Evolutionary conservation across 371 early-diverging fungal genomes (phyloP), one percentile per base, ranked within the genome.

Genomic region (Apophysomyces ossiformis): DNA sequence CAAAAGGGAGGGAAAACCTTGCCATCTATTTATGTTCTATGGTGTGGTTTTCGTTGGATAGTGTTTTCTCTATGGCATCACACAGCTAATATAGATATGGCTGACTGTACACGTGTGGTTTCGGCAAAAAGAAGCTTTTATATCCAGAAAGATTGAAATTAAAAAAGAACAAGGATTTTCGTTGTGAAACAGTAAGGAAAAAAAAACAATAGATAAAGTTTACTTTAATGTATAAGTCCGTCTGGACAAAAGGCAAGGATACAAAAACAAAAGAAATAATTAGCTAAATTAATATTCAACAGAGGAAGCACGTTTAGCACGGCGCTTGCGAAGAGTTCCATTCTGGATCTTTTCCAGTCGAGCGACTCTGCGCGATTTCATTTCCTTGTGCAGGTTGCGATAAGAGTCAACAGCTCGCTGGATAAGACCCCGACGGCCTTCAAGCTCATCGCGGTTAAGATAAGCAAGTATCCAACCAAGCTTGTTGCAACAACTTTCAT

Each of bases 321-420:
- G 70, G 61, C 91, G 71, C 62, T 74, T 85, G 41, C 87, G 81
- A 47, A 91, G 75, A 26, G 87, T 89, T 15, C 91, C 90, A 67
- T 88, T 87, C 16, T 76, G 69, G 43, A 89, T 78, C 70, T 92
- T 92, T 71, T 94, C 92, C 74, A 92, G 86, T 37, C 92, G 78
- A 5, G 90, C 84, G 6, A 93, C 88, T 37, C 94, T 81, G 37
- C 93, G 79, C 38, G 89, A 90, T 57, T 92, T 85, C 65, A 89
- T 80, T 36, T 89, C 87, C n/a, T 89, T 88, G 68, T 89, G 88
- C n/a, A 92, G 86, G 60, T 95, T 92, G 50, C 96, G 85, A 64
- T 91, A 96, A 18, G 90, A 91, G 70, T 97, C 96, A 0, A 97
- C 97, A 0, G 96, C 95, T 0, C 96, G 83, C 71, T 97, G 97